Percentiles rank a stretch among this genome's conserved stretches.
Evolutionary conservation across 2,329 filamentous ascomycete species (phyloP).

Genomic region (Fusarium duplospermum): DNA sequence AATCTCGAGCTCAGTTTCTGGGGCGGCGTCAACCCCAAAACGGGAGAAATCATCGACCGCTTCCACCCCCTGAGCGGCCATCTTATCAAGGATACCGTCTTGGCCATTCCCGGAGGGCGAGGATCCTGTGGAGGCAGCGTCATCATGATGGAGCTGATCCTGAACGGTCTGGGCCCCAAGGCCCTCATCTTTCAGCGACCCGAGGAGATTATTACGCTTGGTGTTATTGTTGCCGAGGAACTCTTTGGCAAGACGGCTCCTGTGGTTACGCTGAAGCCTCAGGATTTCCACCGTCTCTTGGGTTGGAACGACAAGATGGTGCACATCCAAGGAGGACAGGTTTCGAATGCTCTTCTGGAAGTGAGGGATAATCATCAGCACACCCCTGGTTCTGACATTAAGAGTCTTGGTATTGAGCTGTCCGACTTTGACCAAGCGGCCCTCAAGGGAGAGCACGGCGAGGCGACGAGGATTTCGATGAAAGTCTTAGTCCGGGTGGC

Average conservation of each 20-base stretch:
- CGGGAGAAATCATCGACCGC: constrained; percentile 22
- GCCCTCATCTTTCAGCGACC: constrained; percentile 14
- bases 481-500: constrained; percentile 32
- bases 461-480: constrained; percentile 21
- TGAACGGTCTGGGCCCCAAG: constrained; percentile 5
- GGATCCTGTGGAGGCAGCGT: constrained; percentile 20
- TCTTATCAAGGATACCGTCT: constrained; percentile 1
- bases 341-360: constrained; percentile 4
- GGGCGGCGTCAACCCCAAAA: constrained; percentile 14
- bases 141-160: constrained; percentile 13
- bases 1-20: constrained; percentile 20
- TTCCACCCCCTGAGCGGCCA: constrained; percentile 6
- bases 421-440: constrained; percentile 17
- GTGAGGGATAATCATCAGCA: not conserved
- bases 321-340: constrained; percentile 5
- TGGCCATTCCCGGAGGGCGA: constrained; percentile 18
- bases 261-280: not conserved
- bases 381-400: not conserved
- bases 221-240: constrained; percentile 16
- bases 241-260: constrained; percentile 8
- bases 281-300: constrained; percentile 1
- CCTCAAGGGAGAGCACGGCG: constrained; percentile 19
- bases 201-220: constrained; percentile 21
- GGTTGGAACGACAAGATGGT: not conserved
- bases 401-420: constrained; percentile 1